These are phyloP conservation scores for Aspergillus pseudoglaucus DNA, from an alignment of 2,329 filamentous ascomycete genomes.

Conservation along the genomic window DNA sequence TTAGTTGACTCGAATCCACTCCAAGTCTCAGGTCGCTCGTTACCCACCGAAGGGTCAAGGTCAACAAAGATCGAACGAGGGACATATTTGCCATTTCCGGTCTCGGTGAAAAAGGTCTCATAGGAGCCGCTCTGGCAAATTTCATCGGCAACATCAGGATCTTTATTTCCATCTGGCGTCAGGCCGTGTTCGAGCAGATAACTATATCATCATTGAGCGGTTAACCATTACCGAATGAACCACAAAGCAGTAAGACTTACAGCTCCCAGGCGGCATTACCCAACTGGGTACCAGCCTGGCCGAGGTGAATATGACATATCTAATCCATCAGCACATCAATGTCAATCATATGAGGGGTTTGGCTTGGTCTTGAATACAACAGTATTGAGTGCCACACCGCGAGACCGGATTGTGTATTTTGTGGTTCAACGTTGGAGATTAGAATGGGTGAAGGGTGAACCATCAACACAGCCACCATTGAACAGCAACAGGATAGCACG, in stretches of 20 bases:
- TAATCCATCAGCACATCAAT: slow-evolving; percentile 19
- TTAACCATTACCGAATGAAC: slow-evolving; percentile 3
- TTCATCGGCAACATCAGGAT: slow-evolving; percentile 50
- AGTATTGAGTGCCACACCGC: too few species aligned
- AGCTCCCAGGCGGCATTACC: slow-evolving; percentile 65
- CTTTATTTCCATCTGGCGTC: slow-evolving; percentile 52
- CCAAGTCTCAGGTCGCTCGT: background rate
- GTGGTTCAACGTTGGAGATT: too few species aligned
- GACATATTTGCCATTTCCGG: slow-evolving; percentile 59
- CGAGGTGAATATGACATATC: slow-evolving; percentile 63
- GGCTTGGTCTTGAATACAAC: too few species aligned
- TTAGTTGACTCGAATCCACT: background rate
- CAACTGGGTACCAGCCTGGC: slow-evolving; percentile 62
- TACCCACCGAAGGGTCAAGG: slow-evolving; percentile 55
- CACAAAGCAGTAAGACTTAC: slow-evolving; percentile 43
- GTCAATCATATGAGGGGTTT: too few species aligned
- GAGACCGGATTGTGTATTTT: too few species aligned
- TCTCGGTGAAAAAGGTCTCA: slow-evolving; percentile 63
- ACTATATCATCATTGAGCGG: slow-evolving; percentile 28
- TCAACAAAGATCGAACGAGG: slow-evolving; percentile 63
- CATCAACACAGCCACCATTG: too few species aligned
- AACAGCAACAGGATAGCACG: too few species aligned
- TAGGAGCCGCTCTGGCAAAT: slow-evolving; percentile 51
- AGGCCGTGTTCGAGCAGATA: slow-evolving; percentile 63
- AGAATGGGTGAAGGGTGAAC: too few species aligned